Evolutionary conservation across 1,284 basidiomycete genomes (phyloP).

Genomic region (Apiotrichum domesticum): DNA sequence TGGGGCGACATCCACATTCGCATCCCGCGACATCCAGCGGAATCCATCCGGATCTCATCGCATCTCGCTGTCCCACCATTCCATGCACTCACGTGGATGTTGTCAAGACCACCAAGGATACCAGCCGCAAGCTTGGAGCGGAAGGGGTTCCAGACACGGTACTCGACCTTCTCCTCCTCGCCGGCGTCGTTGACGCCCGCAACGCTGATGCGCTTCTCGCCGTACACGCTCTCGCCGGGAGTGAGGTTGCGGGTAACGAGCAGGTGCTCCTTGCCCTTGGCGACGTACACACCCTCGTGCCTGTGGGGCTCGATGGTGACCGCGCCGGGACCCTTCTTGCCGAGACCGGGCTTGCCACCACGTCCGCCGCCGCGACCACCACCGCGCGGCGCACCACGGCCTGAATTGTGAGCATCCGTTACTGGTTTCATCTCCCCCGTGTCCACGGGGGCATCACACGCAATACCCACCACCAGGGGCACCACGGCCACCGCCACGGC

Average conservation of each 20-base stretch:
- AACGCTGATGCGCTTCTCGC: slow-evolving; percentile 90
- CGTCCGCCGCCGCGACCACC: slow-evolving; percentile 50
- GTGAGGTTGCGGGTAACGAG: slow-evolving; percentile 97
- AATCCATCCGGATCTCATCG: neutral
- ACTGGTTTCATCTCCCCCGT: no score
- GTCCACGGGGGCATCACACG: no score
- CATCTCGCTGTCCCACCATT: no score
- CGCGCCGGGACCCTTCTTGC: slow-evolving; percentile 73
- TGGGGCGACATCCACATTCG: neutral
- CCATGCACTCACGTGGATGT: slow-evolving; percentile 59
- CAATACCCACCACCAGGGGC: slow-evolving; percentile 29
- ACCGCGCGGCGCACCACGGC: slow-evolving; percentile 43
- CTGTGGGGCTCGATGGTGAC: slow-evolving; percentile 92
- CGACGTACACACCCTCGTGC: slow-evolving; percentile 89
- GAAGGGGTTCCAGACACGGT: slow-evolving; percentile 99
- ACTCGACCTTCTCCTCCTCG: slow-evolving; percentile 82
- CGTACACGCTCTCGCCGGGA: slow-evolving; percentile 96
- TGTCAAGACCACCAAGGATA: slow-evolving; percentile 89
- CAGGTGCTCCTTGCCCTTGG: slow-evolving; percentile 87
- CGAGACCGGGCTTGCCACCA: slow-evolving; percentile 50
- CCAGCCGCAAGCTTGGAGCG: slow-evolving; percentile 94
- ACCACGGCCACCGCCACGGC: slow-evolving; percentile 25
- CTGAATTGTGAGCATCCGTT: neutral
- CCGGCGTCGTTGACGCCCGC: slow-evolving; percentile 60
- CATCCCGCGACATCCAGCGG: no score